These are phyloP conservation scores for Aspergillus sp. DNA, from an alignment of 2,329 filamentous ascomycete species.

Conservation along the genomic window DNA sequence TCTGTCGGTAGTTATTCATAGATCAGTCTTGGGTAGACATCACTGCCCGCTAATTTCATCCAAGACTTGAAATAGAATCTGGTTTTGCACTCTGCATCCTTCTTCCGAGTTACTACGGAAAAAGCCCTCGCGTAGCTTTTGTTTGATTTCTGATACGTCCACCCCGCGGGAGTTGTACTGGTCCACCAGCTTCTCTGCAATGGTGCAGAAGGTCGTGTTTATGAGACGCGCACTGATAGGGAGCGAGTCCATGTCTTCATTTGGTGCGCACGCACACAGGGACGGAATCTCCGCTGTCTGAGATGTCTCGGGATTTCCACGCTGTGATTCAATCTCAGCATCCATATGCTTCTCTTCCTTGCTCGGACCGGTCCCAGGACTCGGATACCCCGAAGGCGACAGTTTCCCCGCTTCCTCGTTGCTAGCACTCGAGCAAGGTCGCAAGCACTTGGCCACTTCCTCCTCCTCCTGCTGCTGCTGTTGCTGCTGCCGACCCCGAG, in stretches of 20 bases:
- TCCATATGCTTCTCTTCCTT: not conserved
- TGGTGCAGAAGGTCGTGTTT: conserved; percentile 39
- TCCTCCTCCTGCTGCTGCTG: not conserved
- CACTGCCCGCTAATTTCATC: conserved; percentile 38
- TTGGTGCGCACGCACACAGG: conserved; percentile 26
- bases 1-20: not conserved
- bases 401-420: not conserved
- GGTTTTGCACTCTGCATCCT: conserved; percentile 40
- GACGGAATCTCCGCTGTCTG: conserved; percentile 9
- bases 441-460: not conserved
- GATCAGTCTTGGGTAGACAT: not conserved
- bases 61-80: conserved; percentile 43
- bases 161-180: conserved; percentile 38
- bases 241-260: conserved; percentile 16
- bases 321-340: not conserved
- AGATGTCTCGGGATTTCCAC: not conserved
- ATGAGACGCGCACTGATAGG: conserved; percentile 26
- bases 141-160: conserved; percentile 37
- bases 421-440: not conserved
- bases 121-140: conserved; percentile 36
- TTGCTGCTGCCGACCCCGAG: not conserved
- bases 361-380: not conserved
- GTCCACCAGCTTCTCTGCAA: conserved; percentile 38
- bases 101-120: conserved; percentile 26
- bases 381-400: not conserved